Conservation (phyloP, 352 stramenopile genomes). For the Phytophthora sojae region DNA sequence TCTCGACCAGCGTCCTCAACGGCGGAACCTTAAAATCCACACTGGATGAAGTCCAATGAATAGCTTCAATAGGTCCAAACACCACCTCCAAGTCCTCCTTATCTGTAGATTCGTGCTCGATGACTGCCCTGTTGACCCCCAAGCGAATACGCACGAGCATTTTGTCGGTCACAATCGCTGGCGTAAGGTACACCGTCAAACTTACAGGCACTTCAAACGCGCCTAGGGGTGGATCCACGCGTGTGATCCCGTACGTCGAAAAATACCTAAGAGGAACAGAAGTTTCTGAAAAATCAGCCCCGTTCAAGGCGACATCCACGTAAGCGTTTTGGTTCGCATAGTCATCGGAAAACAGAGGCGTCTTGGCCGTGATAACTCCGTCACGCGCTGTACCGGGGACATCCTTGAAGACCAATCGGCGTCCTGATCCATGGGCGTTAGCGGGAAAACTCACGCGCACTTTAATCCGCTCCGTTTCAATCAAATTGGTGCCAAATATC, state of each 20-base stretch:
- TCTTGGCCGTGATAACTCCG: constrained; percentile 60
- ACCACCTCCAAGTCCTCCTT: constrained; percentile 16
- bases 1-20: constrained; percentile 42
- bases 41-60: constrained; percentile 44
- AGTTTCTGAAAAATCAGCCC: constrained; percentile 68
- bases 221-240: constrained; percentile 55
- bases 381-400: constrained; percentile 46
- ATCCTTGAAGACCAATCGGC: constrained; percentile 42
- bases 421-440: constrained; percentile 21
- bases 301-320: constrained; percentile 73
- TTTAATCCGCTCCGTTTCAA: constrained; percentile 82
- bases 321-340: constrained; percentile 54
- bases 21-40: constrained; percentile 59
- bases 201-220: constrained; percentile 68
- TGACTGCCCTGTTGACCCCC: not conserved
- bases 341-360: constrained; percentile 57
- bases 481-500: constrained; percentile 72
- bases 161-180: constrained; percentile 55
- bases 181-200: constrained; percentile 48
- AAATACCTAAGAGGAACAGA: constrained; percentile 64
- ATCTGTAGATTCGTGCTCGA: not conserved
- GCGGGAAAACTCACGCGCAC: constrained; percentile 52
- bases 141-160: constrained; percentile 59
- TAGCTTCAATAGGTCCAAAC: constrained; percentile 53
- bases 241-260: constrained; percentile 51